phyloP scores from a whole-genome alignment of 257 asterid genomes.

The Nicotiana obtusifolia region DNA sequence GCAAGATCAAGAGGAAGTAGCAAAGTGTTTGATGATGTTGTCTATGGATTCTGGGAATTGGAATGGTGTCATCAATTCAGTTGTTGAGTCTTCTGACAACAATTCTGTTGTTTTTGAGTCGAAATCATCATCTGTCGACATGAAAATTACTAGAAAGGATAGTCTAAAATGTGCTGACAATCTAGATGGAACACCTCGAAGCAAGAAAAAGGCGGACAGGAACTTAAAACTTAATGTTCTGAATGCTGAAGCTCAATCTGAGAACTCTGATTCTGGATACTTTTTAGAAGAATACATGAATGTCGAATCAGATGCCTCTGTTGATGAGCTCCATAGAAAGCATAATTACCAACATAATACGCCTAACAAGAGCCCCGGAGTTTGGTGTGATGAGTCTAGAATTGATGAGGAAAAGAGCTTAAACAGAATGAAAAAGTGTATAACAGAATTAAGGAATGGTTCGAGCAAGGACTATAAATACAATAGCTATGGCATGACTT shows the following conservation, averaged over 20 bases:
- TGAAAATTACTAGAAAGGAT: constrained; percentile 28
- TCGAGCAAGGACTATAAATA: constrained; percentile 22
- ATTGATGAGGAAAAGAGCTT: constrained; percentile 25
- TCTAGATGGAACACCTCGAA: constrained; percentile 19
- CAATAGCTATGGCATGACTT: constrained; percentile 19
- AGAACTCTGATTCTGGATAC: constrained; percentile 81
- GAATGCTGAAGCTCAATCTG: constrained; percentile 36
- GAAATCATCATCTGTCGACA: constrained; percentile 68
- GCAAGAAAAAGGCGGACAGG: constrained; percentile 21
- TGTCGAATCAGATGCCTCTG: constrained; percentile 69
- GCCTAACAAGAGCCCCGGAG: constrained; percentile 19
- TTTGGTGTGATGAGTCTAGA: constrained; percentile 23
- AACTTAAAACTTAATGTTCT: constrained; percentile 29
- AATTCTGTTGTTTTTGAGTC: constrained; percentile 71
- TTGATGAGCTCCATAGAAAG: constrained; percentile 34
- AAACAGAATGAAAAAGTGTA: constrained; percentile 24
- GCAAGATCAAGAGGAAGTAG: constrained; percentile 68
- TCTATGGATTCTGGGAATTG: constrained; percentile 60
- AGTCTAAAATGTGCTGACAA: constrained; percentile 9
- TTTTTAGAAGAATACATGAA: constrained; percentile 67
- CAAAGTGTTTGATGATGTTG: constrained; percentile 75
- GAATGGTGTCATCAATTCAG: constrained; percentile 57
- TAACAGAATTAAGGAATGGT: constrained; percentile 27
- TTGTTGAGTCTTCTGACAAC: constrained; percentile 85
- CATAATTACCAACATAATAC: constrained; percentile 20